Percentiles rank a stretch among this genome's conserved stretches.
These are phyloP conservation scores for Triangularia verruculosa DNA, from an alignment of 2,329 filamentous ascomycete species.

Conservation along the genomic window DNA sequence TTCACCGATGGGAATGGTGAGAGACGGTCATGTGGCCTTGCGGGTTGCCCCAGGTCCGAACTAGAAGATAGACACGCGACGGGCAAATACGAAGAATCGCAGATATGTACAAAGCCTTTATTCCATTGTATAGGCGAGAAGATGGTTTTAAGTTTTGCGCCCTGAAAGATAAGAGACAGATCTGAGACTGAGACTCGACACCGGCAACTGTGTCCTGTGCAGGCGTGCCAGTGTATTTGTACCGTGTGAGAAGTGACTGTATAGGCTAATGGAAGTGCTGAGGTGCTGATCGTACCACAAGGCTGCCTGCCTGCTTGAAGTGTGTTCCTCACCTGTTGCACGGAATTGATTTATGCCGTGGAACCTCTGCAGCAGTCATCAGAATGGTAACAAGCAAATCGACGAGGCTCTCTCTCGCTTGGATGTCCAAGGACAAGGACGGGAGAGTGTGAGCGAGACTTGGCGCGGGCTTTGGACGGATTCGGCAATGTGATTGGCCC, in stretches of 20 bases:
- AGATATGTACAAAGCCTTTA: background rate
- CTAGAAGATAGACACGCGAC: background rate
- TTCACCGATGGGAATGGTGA: background rate
- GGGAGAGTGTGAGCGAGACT: background rate
- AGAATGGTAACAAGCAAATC: background rate
- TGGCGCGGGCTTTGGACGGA: background rate
- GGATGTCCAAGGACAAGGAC: background rate
- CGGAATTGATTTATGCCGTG: background rate
- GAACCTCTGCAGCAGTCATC: too few species aligned
- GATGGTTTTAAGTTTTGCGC: background rate
- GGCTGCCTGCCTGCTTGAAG: background rate
- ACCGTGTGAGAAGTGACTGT: background rate
- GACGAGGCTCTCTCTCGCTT: background rate
- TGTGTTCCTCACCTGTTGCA: background rate
- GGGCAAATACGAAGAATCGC: background rate
- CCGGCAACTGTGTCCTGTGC: background rate
- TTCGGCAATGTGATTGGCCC: constrained; percentile 1
- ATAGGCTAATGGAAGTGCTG: too few species aligned
- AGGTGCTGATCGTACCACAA: background rate
- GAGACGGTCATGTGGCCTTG: background rate
- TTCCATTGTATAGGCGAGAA: background rate
- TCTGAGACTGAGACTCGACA: background rate
- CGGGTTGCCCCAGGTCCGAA: background rate
- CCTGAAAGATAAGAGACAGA: background rate
- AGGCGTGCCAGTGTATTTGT: background rate